phyloP scores from a whole-genome alignment of 2,329 filamentous ascomycete species.

The Fusarium acutatum region DNA sequence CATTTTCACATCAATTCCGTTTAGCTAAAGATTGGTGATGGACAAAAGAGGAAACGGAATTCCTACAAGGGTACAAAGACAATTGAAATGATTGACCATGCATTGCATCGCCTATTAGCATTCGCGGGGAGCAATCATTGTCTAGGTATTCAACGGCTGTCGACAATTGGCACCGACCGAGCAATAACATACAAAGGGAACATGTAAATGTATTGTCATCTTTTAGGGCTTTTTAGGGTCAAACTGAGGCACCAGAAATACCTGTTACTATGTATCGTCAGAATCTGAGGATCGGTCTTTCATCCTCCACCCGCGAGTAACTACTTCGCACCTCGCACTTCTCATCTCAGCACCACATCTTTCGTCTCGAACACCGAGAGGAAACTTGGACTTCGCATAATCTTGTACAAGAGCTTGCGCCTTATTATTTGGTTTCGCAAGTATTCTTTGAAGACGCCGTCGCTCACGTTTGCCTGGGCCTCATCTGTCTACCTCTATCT shows the following conservation, averaged over 20 bases:
- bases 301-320: background rate
- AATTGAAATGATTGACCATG: background rate
- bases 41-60: background rate
- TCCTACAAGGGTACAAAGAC: background rate
- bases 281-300: background rate
- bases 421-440: no score
- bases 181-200: background rate
- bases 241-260: background rate
- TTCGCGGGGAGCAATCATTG: background rate
- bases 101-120: background rate
- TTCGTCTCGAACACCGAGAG: background rate
- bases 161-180: background rate
- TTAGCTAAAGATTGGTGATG: background rate
- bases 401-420: background rate
- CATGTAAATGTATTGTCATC: background rate
- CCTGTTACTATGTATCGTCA: background rate
- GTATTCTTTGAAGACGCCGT: background rate
- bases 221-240: background rate
- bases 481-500: conserved; percentile 3
- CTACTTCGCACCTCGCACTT: background rate
- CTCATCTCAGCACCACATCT: background rate
- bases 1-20: background rate
- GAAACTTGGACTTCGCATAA: background rate
- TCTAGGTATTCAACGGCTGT: background rate
- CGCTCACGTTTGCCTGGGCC: no score